phyloP scores from a whole-genome alignment of 495 filamentous ascomycete genomes.

The Hypoxylon cercidicola region DNA sequence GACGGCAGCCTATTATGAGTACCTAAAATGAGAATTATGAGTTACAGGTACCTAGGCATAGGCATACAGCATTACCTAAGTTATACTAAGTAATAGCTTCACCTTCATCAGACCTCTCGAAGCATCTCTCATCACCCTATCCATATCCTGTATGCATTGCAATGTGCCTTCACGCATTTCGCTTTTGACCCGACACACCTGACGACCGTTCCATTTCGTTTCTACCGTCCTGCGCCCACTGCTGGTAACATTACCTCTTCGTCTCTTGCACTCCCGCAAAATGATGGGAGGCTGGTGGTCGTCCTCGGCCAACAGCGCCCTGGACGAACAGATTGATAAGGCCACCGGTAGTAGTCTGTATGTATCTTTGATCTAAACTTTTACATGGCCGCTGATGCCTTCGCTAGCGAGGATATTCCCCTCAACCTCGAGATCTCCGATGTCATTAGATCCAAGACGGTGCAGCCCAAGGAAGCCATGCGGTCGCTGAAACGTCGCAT shows the following conservation, averaged over 20 bases:
- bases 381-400: conserved; percentile 13
- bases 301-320: conserved; percentile 75
- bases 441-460: conserved; percentile 93
- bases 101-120: too few relatives aligned
- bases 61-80: too few relatives aligned
- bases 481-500: conserved; percentile 91
- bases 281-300: conserved; percentile 93
- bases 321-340: conserved; percentile 96
- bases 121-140: too few relatives aligned
- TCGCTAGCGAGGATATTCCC: conserved; percentile 81
- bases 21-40: too few relatives aligned
- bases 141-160: neutral
- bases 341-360: conserved; percentile 95
- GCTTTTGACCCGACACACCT: conserved; percentile 8
- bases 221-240: neutral
- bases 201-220: neutral
- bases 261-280: conserved; percentile 33
- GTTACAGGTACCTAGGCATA: too few relatives aligned
- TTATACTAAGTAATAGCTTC: too few relatives aligned
- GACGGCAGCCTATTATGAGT: too few relatives aligned
- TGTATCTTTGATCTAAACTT: conserved; percentile 31
- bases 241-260: neutral
- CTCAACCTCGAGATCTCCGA: conserved; percentile 98
- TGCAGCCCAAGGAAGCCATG: conserved; percentile 97
- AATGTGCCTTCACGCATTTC: conserved; percentile 14